phyloP scores from a whole-genome alignment of 805 yeast genomes.

The Dipodascus geniculatus region DNA sequence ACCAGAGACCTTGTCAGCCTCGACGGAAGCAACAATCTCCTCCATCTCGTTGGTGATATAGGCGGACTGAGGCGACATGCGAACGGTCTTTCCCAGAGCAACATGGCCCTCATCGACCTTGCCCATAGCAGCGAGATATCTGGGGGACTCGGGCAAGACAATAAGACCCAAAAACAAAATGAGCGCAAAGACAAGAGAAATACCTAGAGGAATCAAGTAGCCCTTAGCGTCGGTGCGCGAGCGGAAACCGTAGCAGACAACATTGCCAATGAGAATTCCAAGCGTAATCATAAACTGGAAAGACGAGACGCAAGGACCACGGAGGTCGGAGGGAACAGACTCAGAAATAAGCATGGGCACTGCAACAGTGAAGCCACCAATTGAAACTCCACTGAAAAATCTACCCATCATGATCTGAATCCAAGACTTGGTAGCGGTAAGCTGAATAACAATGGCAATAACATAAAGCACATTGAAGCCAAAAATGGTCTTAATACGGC shows the following conservation, averaged over 20 bases:
- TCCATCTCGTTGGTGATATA: conserved; percentile 26
- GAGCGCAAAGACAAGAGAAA: conserved; percentile 62
- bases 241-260: conserved; percentile 59
- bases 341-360: conserved; percentile 74
- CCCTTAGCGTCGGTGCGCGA: conserved; percentile 31
- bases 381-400: conserved; percentile 62
- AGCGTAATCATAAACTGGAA: conserved; percentile 67
- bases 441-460: conserved; percentile 42
- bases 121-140: conserved; percentile 51
- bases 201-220: conserved; percentile 65
- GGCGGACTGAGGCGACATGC: conserved; percentile 23
- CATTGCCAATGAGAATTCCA: conserved; percentile 61
- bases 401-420: conserved; percentile 54
- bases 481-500: conserved; percentile 33
- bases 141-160: conserved; percentile 66
- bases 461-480: conserved; percentile 37
- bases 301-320: conserved; percentile 68
- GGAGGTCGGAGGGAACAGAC: conserved; percentile 63
- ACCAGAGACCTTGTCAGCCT: conserved; percentile 38
- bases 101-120: conserved; percentile 44
- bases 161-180: conserved; percentile 50
- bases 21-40: conserved; percentile 34
- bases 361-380: conserved; percentile 66
- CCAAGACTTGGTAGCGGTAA: conserved; percentile 30
- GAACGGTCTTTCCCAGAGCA: conserved; percentile 38